Conservation (phyloP, 352 stramenopile species). For the Phytopythium oedochilum region DNA sequence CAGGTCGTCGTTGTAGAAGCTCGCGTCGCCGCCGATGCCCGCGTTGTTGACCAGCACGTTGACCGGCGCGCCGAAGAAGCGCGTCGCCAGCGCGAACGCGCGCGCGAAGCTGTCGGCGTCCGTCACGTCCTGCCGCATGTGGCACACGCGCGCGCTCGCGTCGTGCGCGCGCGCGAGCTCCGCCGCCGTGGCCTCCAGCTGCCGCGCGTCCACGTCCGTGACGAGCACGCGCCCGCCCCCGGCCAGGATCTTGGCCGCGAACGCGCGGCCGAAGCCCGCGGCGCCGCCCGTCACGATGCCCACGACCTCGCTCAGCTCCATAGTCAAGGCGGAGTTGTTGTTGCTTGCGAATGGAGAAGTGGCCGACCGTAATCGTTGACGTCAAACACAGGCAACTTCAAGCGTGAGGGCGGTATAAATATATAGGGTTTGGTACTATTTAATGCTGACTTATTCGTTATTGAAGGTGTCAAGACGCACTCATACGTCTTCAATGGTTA, state of each 20-base stretch:
- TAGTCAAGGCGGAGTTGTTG: too few relatives aligned
- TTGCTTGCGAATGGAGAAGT: too few relatives aligned
- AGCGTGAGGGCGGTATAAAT: too few relatives aligned
- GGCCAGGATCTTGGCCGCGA: conserved; percentile 49
- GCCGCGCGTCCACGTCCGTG: conserved; percentile 65
- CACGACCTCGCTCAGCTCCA: conserved; percentile 58
- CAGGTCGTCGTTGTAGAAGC: conserved; percentile 36
- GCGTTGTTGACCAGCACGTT: conserved; percentile 84
- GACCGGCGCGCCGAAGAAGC: conserved; percentile 52
- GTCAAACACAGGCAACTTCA: neutral
- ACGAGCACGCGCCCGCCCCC: conserved; percentile 57
- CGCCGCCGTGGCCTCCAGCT: conserved; percentile 47
- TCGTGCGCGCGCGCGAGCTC: conserved; percentile 45
- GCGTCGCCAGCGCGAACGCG: conserved; percentile 47
- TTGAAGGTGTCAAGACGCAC: too few relatives aligned
- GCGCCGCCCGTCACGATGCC: conserved; percentile 75
- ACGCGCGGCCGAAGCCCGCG: conserved; percentile 61
- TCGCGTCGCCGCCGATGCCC: conserved; percentile 59
- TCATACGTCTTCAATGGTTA: too few relatives aligned
- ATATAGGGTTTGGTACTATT: too few relatives aligned
- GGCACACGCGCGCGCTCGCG: conserved; percentile 41
- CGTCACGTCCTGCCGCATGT: conserved; percentile 63
- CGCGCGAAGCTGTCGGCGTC: conserved; percentile 55
- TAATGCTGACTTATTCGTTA: neutral
- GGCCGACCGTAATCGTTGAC: neutral